Evolutionary conservation across 805 yeast genomes (phyloP).

Genomic region (Metschnikowia vanudenii): DNA sequence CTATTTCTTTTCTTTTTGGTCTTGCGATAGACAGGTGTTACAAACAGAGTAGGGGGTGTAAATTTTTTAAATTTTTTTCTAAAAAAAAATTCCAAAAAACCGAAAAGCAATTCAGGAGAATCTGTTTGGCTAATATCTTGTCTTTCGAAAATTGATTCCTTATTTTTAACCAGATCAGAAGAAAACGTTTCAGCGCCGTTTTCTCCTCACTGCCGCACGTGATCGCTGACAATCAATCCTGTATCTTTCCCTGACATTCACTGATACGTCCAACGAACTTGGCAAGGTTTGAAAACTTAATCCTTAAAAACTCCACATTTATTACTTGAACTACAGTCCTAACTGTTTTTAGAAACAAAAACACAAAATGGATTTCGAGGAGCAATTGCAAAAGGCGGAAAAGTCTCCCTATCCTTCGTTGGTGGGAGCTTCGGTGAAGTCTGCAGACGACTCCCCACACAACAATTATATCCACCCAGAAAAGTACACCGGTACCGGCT

Average conservation of each 20-base stretch:
- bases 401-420: constrained; percentile 48
- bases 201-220: constrained; percentile 4
- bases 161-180: no score
- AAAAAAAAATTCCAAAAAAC: no score
- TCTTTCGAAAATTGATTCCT: no score
- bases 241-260: constrained; percentile 1
- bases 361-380: constrained; percentile 20
- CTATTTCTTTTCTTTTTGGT: no score
- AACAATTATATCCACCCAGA: constrained; percentile 47
- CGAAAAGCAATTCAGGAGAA: no score
- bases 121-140: no score
- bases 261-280: constrained; percentile 2
- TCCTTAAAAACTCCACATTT: not conserved
- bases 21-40: no score
- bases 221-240: constrained; percentile 9
- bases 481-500: constrained; percentile 34
- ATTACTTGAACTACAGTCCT: no score
- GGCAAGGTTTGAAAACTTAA: not conserved
- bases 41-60: no score
- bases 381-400: constrained; percentile 52
- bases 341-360: not conserved
- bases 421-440: constrained; percentile 51
- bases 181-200: not conserved
- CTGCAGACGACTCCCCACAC: constrained; percentile 47
- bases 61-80: no score